Evolutionary conservation across 768 basidiomycete species (phyloP).

Genomic region (Phaffia tasmanica): DNA sequence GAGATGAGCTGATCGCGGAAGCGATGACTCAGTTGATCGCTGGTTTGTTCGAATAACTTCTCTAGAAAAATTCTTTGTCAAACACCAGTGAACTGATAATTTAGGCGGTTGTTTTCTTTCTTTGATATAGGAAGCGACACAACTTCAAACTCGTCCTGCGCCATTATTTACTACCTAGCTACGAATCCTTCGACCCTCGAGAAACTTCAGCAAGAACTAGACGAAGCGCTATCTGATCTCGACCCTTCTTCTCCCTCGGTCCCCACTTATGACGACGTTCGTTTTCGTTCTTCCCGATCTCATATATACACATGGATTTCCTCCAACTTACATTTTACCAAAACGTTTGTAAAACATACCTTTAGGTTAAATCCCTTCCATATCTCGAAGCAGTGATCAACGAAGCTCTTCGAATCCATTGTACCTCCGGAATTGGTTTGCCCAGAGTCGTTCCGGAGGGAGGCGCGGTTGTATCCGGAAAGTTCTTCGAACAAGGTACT

Average conservation of each 20-base stretch:
- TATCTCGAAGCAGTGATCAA: slow-evolving; percentile 81
- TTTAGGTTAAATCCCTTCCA: slow-evolving; percentile 34
- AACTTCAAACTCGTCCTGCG: slow-evolving; percentile 86
- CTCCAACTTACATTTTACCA: not conserved
- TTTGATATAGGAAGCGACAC: slow-evolving; percentile 51
- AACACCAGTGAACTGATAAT: no score
- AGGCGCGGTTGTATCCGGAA: slow-evolving; percentile 28
- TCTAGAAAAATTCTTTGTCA: no score
- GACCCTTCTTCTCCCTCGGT: slow-evolving; percentile 33
- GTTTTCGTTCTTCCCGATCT: not conserved
- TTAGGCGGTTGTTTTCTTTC: no score
- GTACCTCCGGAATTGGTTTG: slow-evolving; percentile 70
- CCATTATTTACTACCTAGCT: slow-evolving; percentile 75
- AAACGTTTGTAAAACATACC: not conserved
- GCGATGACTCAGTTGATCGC: slow-evolving; percentile 47
- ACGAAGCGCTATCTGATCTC: slow-evolving; percentile 46
- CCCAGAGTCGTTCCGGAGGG: slow-evolving; percentile 63
- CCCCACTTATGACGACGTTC: slow-evolving; percentile 14
- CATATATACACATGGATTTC: not conserved
- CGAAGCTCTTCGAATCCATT: slow-evolving; percentile 73
- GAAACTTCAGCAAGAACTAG: slow-evolving; percentile 67
- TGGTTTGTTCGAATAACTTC: slow-evolving; percentile 38
- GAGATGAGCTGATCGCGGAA: slow-evolving; percentile 77
- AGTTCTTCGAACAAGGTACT: slow-evolving; percentile 49
- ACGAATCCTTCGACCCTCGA: slow-evolving; percentile 52